Conservation (phyloP, 31 red algal genomes). For the Endocladia muricata region DNA sequence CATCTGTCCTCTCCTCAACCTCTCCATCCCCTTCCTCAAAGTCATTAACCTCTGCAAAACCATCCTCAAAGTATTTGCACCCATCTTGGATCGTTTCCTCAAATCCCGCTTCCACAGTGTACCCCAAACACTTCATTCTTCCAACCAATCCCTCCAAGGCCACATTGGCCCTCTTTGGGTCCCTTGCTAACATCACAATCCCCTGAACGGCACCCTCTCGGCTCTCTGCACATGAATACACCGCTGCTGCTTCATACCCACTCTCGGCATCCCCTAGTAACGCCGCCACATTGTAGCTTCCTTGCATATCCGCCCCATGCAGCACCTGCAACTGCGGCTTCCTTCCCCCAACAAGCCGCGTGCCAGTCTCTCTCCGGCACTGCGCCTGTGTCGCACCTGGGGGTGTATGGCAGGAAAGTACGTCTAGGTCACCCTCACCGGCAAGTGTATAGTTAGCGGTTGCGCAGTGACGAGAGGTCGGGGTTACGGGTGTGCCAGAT, state of each 20-base stretch:
- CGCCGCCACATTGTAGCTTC: slow-evolving; percentile 7
- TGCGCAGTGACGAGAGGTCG: background rate
- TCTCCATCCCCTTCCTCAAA: background rate
- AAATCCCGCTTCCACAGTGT: background rate
- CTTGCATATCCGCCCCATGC: background rate
- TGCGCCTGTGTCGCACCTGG: background rate
- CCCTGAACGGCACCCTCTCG: background rate
- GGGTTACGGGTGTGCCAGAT: background rate
- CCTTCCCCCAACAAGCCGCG: background rate
- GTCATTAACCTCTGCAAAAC: background rate
- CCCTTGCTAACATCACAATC: slow-evolving; percentile 5
- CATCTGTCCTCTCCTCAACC: background rate
- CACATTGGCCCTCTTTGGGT: background rate
- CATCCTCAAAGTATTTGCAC: slow-evolving; percentile 13
- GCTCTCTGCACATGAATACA: slow-evolving; percentile 4
- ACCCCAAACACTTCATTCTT: background rate
- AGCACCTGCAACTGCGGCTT: background rate
- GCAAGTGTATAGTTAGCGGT: slow-evolving; percentile 18
- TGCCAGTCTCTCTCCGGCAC: background rate
- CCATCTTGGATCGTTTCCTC: background rate
- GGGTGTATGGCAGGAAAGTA: slow-evolving; percentile 9
- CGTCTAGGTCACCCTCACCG: background rate
- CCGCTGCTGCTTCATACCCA: slow-evolving; percentile 13
- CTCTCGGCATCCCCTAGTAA: slow-evolving; percentile 22
- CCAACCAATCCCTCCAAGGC: background rate